A percentile compares a stretch with the other conserved stretches of the same genome.
Evolutionary conservation across 352 stramenopile genomes (phyloP).

Genomic region (Elongisporangium prolatum): DNA sequence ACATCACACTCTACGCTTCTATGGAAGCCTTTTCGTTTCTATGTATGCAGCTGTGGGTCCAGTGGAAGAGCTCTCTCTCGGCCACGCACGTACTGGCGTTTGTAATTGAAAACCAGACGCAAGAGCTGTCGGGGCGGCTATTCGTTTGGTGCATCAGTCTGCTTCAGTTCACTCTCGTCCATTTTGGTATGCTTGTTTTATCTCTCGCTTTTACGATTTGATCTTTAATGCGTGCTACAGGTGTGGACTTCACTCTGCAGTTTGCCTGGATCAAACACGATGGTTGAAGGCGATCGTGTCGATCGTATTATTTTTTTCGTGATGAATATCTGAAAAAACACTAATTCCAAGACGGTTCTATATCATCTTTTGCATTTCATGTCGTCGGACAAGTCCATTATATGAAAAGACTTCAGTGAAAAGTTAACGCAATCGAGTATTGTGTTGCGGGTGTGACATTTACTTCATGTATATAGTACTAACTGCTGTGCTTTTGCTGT

Average conservation of each 20-base stretch:
- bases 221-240: slow-evolving; percentile 5
- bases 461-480: too few species aligned
- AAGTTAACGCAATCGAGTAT: too few species aligned
- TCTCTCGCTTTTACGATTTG: too few species aligned
- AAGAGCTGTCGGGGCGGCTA: slow-evolving; percentile 24
- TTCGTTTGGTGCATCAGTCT: slow-evolving; percentile 26
- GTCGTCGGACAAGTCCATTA: too few species aligned
- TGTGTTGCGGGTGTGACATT: too few species aligned
- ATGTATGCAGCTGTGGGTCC: slow-evolving; percentile 11
- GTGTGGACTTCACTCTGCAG: slow-evolving; percentile 17
- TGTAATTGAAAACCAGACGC: slow-evolving; percentile 25
- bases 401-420: too few species aligned
- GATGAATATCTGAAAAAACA: too few species aligned
- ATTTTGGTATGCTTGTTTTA: slow-evolving; percentile 17
- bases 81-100: slow-evolving; percentile 28
- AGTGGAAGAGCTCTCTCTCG: slow-evolving; percentile 12
- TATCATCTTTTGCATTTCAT: too few species aligned
- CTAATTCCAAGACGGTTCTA: too few species aligned
- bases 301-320: too few species aligned
- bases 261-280: slow-evolving; percentile 13
- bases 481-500: too few species aligned
- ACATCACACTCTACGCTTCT: slow-evolving; percentile 17
- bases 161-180: slow-evolving; percentile 15
- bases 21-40: slow-evolving; percentile 24
- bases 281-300: too few species aligned